phyloP scores from a whole-genome alignment of 352 stramenopile genomes.

The Pythium brassicae region DNA sequence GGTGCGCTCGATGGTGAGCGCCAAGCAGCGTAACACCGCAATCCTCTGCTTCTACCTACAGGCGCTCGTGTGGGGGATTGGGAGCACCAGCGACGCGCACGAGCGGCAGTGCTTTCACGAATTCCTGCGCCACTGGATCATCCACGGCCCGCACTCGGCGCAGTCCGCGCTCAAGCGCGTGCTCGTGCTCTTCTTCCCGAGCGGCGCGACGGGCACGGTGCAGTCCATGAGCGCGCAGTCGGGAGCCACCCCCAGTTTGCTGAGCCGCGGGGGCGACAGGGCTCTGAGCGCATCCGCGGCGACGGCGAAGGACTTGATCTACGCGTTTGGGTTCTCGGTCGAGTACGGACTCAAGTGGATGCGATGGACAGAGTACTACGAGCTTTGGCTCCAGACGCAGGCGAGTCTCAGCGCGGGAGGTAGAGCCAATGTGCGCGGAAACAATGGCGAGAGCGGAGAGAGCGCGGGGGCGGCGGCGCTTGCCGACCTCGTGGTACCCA shows the following conservation, averaged over 20 bases:
- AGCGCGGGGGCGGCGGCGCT: not conserved
- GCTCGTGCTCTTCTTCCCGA: slow-evolving; percentile 51
- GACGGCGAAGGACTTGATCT: slow-evolving; percentile 40
- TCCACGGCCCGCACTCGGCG: slow-evolving; percentile 34
- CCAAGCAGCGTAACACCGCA: slow-evolving; percentile 53
- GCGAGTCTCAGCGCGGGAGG: slow-evolving; percentile 9
- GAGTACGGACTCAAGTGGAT: slow-evolving; percentile 76
- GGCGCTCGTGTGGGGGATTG: slow-evolving; percentile 68
- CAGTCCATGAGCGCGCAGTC: not conserved
- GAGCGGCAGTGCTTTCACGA: slow-evolving; percentile 63
- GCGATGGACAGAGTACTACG: slow-evolving; percentile 63
- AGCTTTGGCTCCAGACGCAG: slow-evolving; percentile 32
- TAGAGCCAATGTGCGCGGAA: not conserved
- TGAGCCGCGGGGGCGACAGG: slow-evolving; percentile 4
- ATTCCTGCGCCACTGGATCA: slow-evolving; percentile 57
- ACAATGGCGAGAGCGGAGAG: not conserved
- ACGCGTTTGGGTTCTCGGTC: slow-evolving; percentile 60
- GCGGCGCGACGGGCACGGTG: slow-evolving; percentile 19
- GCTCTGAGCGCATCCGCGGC: not conserved
- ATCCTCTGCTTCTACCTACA: slow-evolving; percentile 70
- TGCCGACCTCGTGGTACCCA: slow-evolving; percentile 33
- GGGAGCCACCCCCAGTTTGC: not conserved
- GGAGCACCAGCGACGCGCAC: slow-evolving; percentile 30
- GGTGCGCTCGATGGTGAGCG: slow-evolving; percentile 44
- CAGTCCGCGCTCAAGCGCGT: slow-evolving; percentile 56